A percentile compares a stretch with the other conserved stretches of the same genome.
These are phyloP conservation scores for Fusarium sp. DNA, from an alignment of 2,329 filamentous ascomycete species.

Conservation along the genomic window DNA sequence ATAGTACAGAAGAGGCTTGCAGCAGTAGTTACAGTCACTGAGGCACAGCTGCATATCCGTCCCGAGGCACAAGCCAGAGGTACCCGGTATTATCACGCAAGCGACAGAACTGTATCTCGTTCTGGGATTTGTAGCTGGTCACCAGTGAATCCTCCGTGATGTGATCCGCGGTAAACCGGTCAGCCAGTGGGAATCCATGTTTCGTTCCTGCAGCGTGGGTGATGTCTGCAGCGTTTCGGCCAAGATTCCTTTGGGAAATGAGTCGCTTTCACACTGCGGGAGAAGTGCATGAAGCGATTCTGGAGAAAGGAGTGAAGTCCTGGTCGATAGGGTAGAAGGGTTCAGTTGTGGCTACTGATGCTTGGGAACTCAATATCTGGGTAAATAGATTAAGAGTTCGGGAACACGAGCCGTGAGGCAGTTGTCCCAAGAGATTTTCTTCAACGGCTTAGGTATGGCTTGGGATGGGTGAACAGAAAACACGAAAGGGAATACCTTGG, in stretches of 20 bases:
- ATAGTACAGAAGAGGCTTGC: not conserved
- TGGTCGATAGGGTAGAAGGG: not conserved
- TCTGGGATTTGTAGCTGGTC: not conserved
- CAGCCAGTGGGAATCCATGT: not conserved
- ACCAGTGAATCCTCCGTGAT: not conserved
- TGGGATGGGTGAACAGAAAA: not conserved
- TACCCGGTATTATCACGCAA: not conserved
- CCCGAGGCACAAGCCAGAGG: not conserved
- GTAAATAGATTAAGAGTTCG: not conserved
- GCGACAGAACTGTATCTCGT: not conserved
- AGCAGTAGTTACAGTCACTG: not conserved
- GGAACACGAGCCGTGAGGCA: not conserved
- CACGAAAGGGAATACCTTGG: too few relatives aligned
- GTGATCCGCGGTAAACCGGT: not conserved
- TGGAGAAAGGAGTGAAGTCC: not conserved
- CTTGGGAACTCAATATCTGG: not conserved
- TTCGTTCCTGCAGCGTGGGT: not conserved
- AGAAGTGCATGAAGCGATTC: not conserved
- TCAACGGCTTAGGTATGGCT: not conserved
- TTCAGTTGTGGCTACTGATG: not conserved
- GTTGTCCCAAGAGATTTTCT: not conserved
- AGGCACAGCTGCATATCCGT: not conserved
- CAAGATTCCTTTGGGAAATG: not conserved
- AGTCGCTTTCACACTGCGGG: not conserved
- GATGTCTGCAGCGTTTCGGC: conserved; percentile 8